phyloP scores from a whole-genome alignment of 164 flowering plant genomes.

The Magnolia kwangsiensis region DNA sequence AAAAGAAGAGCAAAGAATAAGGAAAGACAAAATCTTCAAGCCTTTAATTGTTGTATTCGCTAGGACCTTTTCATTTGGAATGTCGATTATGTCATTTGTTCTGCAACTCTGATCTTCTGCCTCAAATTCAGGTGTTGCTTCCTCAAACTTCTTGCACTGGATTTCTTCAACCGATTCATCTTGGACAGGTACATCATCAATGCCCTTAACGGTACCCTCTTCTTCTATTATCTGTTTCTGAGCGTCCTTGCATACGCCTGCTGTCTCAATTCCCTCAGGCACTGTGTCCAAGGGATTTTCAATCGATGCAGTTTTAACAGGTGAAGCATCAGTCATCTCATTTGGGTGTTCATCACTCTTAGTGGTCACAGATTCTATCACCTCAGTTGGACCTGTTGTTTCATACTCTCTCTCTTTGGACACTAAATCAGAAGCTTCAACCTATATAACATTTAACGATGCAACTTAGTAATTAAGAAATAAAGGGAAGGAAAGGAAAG shows the following conservation, averaged over 20 bases:
- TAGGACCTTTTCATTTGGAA: background rate
- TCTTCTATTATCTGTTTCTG: background rate
- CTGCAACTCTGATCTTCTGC: background rate
- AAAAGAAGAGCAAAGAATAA: background rate
- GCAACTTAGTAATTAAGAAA: background rate
- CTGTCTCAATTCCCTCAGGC: slow-evolving; percentile 8
- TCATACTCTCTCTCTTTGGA: slow-evolving; percentile 6
- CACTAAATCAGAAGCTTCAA: background rate
- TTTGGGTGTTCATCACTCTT: slow-evolving; percentile 13
- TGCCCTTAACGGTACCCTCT: background rate
- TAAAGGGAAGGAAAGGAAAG: background rate
- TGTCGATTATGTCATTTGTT: background rate
- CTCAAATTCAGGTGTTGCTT: background rate
- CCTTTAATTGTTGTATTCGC: background rate
- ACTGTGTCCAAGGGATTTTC: slow-evolving; percentile 2
- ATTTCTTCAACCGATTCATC: background rate
- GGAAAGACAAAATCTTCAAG: background rate
- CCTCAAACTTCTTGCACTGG: background rate
- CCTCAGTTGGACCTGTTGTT: slow-evolving; percentile 14
- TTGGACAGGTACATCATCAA: background rate
- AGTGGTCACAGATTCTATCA: slow-evolving; percentile 7
- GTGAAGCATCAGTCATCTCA: slow-evolving; percentile 2
- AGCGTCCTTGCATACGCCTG: background rate
- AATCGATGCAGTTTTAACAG: slow-evolving; percentile 8
- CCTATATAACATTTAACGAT: background rate